Evolutionary conservation across 1,284 basidiomycete species (phyloP).

Genomic region (Heterobasidion parviporum): DNA sequence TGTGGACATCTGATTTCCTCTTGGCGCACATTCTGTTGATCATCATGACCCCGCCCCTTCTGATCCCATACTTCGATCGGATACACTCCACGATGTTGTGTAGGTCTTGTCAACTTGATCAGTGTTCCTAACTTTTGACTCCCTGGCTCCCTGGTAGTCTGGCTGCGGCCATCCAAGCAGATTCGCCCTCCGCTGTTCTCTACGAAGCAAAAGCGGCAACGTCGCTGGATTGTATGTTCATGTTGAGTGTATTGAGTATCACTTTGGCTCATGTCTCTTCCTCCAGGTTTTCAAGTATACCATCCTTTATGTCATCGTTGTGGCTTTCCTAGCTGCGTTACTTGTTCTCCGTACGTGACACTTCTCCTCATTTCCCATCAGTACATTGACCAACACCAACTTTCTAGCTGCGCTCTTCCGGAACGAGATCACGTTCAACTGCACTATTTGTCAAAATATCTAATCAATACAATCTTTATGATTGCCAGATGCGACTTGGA

Average conservation of each 20-base stretch:
- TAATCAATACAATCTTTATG: conserved; percentile 31
- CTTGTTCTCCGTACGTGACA: conserved; percentile 62
- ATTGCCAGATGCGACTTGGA: not conserved
- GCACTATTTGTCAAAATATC: conserved; percentile 70
- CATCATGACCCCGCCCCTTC: conserved; percentile 74
- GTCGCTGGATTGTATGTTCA: conserved; percentile 78
- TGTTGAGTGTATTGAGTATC: not conserved
- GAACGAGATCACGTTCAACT: conserved; percentile 58
- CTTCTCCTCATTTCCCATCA: conserved; percentile 1
- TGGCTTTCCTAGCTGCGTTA: conserved; percentile 78
- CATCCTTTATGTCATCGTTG: conserved; percentile 74
- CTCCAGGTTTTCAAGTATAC: conserved; percentile 72
- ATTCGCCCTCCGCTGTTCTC: conserved; percentile 94
- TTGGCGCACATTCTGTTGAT: conserved; percentile 78
- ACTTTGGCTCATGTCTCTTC: conserved; percentile 3
- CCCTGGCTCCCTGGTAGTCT: conserved; percentile 41
- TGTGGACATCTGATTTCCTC: conserved; percentile 90
- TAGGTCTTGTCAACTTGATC: conserved; percentile 29
- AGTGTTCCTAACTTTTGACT: conserved; percentile 9
- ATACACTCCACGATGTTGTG: conserved; percentile 88
- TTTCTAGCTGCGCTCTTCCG: conserved; percentile 59
- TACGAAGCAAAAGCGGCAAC: conserved; percentile 85
- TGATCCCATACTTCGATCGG: conserved; percentile 84
- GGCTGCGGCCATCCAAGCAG: conserved; percentile 87
- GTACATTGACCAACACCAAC: conserved; percentile 5